These are phyloP conservation scores for Spizellomyces sp. DNA, from an alignment of 192 early-diverging fungal species.

Conservation along the genomic window DNA sequence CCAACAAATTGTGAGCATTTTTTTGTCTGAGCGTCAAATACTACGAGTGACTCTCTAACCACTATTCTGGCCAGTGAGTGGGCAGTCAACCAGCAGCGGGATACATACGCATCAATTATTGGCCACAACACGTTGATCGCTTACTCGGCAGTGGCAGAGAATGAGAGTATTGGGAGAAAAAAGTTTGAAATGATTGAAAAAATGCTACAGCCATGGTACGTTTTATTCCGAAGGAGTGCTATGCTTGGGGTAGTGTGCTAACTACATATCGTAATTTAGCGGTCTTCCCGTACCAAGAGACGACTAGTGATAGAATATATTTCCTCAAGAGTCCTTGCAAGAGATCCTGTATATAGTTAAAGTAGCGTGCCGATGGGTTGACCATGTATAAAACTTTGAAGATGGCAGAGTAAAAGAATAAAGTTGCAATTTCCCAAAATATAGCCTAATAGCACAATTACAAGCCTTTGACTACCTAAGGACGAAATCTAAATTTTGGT, in stretches of 20 bases:
- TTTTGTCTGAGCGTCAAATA: not conserved
- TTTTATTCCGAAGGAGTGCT: not conserved
- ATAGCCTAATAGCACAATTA: too few species aligned
- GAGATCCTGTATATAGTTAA: not conserved
- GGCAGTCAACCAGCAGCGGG: constrained; percentile 82
- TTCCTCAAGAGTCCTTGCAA: not conserved
- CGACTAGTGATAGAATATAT: not conserved
- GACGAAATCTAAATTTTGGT: constrained; percentile 45
- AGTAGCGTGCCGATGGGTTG: not conserved
- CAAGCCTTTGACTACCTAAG: not conserved
- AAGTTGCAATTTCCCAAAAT: too few species aligned
- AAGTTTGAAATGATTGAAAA: constrained; percentile 72
- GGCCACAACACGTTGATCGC: constrained; percentile 77
- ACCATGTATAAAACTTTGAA: too few species aligned
- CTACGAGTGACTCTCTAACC: not conserved
- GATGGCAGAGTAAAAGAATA: too few species aligned
- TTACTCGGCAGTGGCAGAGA: constrained; percentile 85
- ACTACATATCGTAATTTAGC: not conserved
- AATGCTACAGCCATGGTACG: constrained; percentile 39
- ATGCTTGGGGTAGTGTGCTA: not conserved
- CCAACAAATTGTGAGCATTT: constrained; percentile 77
- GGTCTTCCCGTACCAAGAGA: constrained; percentile 13
- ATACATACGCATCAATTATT: constrained; percentile 76
- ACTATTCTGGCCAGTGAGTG: constrained; percentile 65
- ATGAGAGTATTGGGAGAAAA: constrained; percentile 77